A percentile compares a stretch with the other conserved stretches of the same genome.
phyloP scores from a whole-genome alignment of 805 yeast species.

The Wickerhamomyces ciferrii region DNA sequence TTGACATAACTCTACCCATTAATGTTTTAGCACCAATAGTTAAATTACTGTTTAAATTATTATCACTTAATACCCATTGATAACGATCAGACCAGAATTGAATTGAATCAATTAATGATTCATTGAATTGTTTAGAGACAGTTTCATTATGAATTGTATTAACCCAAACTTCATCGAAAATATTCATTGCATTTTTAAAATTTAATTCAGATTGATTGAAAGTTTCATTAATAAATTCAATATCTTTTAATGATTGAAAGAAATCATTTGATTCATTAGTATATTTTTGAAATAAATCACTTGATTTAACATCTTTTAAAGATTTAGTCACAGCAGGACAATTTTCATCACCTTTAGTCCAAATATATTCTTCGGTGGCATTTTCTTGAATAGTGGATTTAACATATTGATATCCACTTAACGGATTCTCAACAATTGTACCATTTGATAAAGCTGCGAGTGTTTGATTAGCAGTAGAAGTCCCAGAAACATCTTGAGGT shows the following conservation, averaged over 20 bases:
- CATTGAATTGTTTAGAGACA: constrained; percentile 27
- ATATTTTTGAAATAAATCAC: constrained; percentile 24
- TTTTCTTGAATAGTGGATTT: constrained; percentile 30
- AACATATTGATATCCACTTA: constrained; percentile 42
- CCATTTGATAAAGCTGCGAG: constrained; percentile 36
- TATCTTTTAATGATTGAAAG: constrained; percentile 28
- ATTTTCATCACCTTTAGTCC: constrained; percentile 35
- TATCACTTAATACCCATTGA: constrained; percentile 30
- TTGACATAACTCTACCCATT: constrained; percentile 27
- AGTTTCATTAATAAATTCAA: constrained; percentile 20
- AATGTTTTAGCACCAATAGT: constrained; percentile 39
- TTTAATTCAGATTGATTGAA: constrained; percentile 25
- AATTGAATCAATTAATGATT: constrained; percentile 25
- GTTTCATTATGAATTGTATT: constrained; percentile 36
- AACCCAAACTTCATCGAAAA: constrained; percentile 36
- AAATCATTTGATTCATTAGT: constrained; percentile 31
- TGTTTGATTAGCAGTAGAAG: constrained; percentile 15
- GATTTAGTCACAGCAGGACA: constrained; percentile 36
- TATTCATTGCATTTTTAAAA: constrained; percentile 32
- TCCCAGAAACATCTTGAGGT: constrained; percentile 24
- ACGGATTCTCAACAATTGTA: constrained; percentile 30
- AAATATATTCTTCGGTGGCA: constrained; percentile 31
- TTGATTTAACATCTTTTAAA: constrained; percentile 20
- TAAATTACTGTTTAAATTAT: constrained; percentile 20
- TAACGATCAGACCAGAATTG: constrained; percentile 32